phyloP scores from a whole-genome alignment of 2,329 filamentous ascomycete genomes.

The Penicillium sp. region DNA sequence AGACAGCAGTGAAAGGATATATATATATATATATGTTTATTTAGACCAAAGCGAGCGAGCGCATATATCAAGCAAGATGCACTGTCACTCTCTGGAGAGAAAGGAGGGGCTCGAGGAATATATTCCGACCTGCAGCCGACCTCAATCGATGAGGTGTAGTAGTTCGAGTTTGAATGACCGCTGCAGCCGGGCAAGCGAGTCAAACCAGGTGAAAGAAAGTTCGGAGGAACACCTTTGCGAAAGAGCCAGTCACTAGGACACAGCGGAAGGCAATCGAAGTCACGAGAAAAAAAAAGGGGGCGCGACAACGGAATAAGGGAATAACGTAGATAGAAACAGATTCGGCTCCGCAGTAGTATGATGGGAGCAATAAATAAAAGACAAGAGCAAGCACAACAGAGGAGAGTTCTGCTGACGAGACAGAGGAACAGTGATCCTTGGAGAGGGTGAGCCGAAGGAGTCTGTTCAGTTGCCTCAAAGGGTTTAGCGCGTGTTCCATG shows the following conservation, averaged over 20 bases:
- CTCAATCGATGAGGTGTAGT: conserved; percentile 18
- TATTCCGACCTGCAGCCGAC: conserved; percentile 21
- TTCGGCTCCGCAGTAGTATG: neutral
- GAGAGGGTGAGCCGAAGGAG: conserved; percentile 26
- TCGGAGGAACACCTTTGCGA: conserved; percentile 12
- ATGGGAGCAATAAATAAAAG: neutral
- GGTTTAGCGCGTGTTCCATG: conserved; percentile 27
- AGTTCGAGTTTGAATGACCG: conserved; percentile 25
- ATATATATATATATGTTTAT: conserved; percentile 10
- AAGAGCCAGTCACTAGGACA: conserved; percentile 22
- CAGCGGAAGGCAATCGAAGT: conserved; percentile 6
- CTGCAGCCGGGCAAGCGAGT: conserved; percentile 35
- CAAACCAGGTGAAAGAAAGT: conserved; percentile 18
- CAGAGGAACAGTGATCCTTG: conserved; percentile 5
- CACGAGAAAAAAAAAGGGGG: conserved; percentile 4
- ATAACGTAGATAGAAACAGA: neutral
- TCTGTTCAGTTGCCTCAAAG: conserved; percentile 21
- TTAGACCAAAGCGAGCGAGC: conserved; percentile 5
- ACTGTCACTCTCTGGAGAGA: conserved; percentile 16
- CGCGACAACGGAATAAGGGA: conserved; percentile 3
- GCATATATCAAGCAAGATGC: conserved; percentile 13
- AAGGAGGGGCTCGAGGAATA: conserved; percentile 11
- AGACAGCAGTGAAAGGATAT: neutral
- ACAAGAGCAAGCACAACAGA: conserved; percentile 5
- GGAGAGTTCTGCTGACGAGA: conserved; percentile 4